Evolutionary conservation across 257 asterid species (phyloP), one percentile per base, ranked within the genome.

Genomic region (Buddleja alternifolia): DNA sequence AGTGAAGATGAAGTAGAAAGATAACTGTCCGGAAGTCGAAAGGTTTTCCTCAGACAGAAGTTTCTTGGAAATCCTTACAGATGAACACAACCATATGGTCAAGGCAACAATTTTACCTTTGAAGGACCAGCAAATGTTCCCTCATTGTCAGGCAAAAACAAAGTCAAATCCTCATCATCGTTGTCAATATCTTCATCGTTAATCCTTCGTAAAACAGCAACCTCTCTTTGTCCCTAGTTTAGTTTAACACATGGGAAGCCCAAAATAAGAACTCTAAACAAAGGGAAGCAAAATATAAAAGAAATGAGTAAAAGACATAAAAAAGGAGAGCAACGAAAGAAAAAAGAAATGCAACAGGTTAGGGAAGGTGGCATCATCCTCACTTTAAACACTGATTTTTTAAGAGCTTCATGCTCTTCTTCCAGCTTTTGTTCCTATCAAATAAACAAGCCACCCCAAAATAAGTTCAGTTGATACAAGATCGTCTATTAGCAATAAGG

Each of bases 321-420:
- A n/a, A n/a, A n/a, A n/a, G n/a, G n/a, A n/a, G n/a, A n/a, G n/a
- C n/a, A n/a, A n/a, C n/a, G n/a, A n/a, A n/a, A n/a, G n/a, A n/a
- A n/a, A n/a, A n/a, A n/a, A n/a, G n/a, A n/a, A n/a, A n/a, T n/a
- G n/a, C n/a, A n/a, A n/a, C n/a, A n/a, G n/a, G n/a, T n/a, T n/a
- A n/a, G n/a, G n/a, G n/a, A n/a, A n/a, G n/a, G n/a, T n/a, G n/a
- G 20, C 2, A 56, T 19, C 47, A 6, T 78, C 60, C 81, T 65
- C 51, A 82, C 95, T 74, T 70, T 66, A 78, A 87, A 92, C 50
- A 87, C 45, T n/a, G 84, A 71, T 79, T 78, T 82, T 73, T 85
- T 85, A 10, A 78, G 85, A 62, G 93, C 93, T 81, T 92, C 97
- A 37, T 92, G 95, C 42, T 87, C 89, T 77, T 87, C 94, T 77